phyloP scores from a whole-genome alignment of 352 stramenopile genomes.

The Globisporangium emineosum region DNA sequence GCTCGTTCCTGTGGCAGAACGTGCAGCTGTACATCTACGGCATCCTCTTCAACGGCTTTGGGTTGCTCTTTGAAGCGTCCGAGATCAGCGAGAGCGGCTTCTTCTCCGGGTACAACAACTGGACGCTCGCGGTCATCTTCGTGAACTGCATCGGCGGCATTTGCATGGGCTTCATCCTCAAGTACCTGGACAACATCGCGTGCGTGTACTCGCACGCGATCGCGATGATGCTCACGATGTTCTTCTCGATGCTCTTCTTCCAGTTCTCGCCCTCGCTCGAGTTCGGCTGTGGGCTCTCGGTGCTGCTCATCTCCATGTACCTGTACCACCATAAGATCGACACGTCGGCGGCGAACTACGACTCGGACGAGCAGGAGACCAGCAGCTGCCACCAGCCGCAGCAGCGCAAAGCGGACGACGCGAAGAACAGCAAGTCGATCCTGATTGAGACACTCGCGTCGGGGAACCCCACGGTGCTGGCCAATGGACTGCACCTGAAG shows the following conservation, averaged over 20 bases:
- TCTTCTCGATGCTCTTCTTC: constrained; percentile 87
- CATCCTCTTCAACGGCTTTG: constrained; percentile 77
- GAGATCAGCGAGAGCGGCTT: constrained; percentile 53
- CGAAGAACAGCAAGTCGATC: constrained; percentile 1
- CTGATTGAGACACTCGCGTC: constrained; percentile 4
- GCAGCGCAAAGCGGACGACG: constrained; percentile 1
- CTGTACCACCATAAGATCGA: constrained; percentile 81
- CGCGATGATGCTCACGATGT: constrained; percentile 88
- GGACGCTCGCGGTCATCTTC: constrained; percentile 71
- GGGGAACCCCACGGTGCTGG: not conserved
- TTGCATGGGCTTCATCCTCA: constrained; percentile 78
- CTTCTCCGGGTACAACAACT: constrained; percentile 78
- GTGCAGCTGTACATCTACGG: constrained; percentile 77
- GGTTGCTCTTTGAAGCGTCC: constrained; percentile 46
- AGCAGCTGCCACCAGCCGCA: constrained; percentile 6
- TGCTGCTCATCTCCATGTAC: constrained; percentile 86
- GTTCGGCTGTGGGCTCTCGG: constrained; percentile 75
- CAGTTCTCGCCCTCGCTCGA: constrained; percentile 78
- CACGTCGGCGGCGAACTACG: constrained; percentile 12
- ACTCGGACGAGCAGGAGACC: constrained; percentile 14
- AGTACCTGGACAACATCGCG: constrained; percentile 90
- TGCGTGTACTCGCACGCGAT: constrained; percentile 83
- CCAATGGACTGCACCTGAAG: constrained; percentile 33
- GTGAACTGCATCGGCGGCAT: constrained; percentile 77
- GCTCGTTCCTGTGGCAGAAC: constrained; percentile 84